Evolutionary conservation across 345 rosid species (phyloP).

Genomic region (Salix brachista): DNA sequence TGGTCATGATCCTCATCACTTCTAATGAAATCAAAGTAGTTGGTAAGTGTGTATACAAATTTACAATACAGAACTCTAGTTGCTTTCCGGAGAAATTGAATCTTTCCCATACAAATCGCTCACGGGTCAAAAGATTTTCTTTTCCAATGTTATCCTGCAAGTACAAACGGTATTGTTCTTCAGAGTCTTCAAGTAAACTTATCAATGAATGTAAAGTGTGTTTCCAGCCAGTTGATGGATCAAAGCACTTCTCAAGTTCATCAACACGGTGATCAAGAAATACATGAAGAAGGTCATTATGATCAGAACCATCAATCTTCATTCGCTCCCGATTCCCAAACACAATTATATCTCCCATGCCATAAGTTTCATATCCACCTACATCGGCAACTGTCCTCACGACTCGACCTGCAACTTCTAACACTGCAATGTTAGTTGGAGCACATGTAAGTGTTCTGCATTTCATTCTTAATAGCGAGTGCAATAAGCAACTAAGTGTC

Average conservation of each 20-base stretch:
- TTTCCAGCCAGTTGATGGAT: neutral
- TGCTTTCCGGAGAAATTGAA: conserved; percentile 1
- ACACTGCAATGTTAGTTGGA: conserved; percentile 14
- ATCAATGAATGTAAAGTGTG: neutral
- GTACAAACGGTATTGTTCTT: neutral
- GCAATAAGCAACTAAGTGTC: neutral
- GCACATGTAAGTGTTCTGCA: conserved; percentile 17
- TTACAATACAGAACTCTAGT: conserved; percentile 19
- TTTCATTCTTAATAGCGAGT: conserved; percentile 1
- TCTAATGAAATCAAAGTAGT: conserved; percentile 22
- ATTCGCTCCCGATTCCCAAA: conserved; percentile 8
- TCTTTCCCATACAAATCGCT: conserved; percentile 13
- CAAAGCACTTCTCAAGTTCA: neutral
- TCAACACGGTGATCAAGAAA: conserved; percentile 4
- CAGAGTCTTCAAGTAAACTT: neutral
- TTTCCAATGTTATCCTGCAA: neutral
- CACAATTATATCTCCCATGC: conserved; percentile 2
- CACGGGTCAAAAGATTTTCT: neutral
- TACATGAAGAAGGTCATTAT: conserved; percentile 1
- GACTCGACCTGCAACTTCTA: conserved; percentile 4
- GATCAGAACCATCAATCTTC: conserved; percentile 5
- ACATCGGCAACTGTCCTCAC: neutral
- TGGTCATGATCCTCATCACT: conserved; percentile 24
- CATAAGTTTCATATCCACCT: conserved; percentile 1
- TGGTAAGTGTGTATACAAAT: conserved; percentile 37